phyloP scores from a whole-genome alignment of 2,329 filamentous ascomycete genomes.

The Akanthomyces muscarius region DNA sequence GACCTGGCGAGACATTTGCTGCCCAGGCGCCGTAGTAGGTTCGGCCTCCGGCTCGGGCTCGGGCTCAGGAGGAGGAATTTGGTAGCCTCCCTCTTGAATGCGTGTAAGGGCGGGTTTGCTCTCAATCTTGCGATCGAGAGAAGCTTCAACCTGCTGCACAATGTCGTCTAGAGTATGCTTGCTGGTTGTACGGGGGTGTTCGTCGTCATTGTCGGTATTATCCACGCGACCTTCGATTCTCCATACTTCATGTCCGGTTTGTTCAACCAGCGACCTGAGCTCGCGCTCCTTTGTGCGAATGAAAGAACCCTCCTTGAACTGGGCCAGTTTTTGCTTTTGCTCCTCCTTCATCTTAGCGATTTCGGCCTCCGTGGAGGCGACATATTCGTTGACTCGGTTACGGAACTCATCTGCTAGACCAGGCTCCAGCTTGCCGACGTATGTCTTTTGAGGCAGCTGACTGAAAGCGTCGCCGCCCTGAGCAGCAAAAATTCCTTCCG shows the following conservation, averaged over 20 bases:
- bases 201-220: slow-evolving; percentile 45
- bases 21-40: slow-evolving; percentile 22
- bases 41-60: slow-evolving; percentile 29
- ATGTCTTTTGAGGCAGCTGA: slow-evolving; percentile 51
- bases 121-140: slow-evolving; percentile 63
- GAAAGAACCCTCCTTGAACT: slow-evolving; percentile 65
- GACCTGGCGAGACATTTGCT: slow-evolving; percentile 46
- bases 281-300: slow-evolving; percentile 73
- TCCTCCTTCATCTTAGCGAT: slow-evolving; percentile 79
- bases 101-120: slow-evolving; percentile 63
- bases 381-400: slow-evolving; percentile 67
- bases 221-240: slow-evolving; percentile 56
- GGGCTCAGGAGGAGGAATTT: slow-evolving; percentile 55
- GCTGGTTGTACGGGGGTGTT: slow-evolving; percentile 37
- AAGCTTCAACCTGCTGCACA: slow-evolving; percentile 67
- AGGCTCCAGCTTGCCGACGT: slow-evolving; percentile 61
- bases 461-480: slow-evolving; percentile 47
- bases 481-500: slow-evolving; percentile 77
- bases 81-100: slow-evolving; percentile 72
- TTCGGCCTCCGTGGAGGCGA: slow-evolving; percentile 71
- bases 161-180: slow-evolving; percentile 66
- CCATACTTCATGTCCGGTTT: slow-evolving; percentile 58
- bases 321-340: slow-evolving; percentile 71
- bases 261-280: slow-evolving; percentile 62
- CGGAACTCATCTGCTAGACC: slow-evolving; percentile 82